A percentile compares a stretch with the other conserved stretches of the same genome.
Evolutionary conservation across 2,329 filamentous ascomycete genomes (phyloP).

Genomic region (Phialophora chinensis): DNA sequence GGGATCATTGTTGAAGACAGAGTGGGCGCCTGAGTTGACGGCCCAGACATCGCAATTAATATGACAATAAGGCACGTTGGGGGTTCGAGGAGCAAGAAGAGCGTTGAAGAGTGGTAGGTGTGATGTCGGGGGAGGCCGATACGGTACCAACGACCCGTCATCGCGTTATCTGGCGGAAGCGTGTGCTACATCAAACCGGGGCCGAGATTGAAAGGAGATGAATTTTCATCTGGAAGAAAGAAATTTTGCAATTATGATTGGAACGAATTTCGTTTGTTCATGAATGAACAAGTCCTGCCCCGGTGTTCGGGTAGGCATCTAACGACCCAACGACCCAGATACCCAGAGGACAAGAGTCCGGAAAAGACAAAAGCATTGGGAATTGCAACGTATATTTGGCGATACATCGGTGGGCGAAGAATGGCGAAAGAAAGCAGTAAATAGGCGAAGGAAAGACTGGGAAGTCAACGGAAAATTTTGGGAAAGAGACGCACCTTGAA

Average conservation of each 20-base stretch:
- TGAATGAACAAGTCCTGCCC: conserved; percentile 18
- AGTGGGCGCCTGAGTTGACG: no score
- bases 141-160: background rate
- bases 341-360: conserved; percentile 28
- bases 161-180: background rate
- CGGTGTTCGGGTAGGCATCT: conserved; percentile 14
- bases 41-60: background rate
- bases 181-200: background rate
- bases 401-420: conserved; percentile 23
- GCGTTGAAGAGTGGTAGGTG: no score
- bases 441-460: background rate
- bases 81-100: background rate
- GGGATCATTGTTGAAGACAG: background rate
- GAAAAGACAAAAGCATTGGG: conserved; percentile 31
- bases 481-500: background rate
- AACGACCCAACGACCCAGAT: conserved; percentile 29
- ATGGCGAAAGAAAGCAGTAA: conserved; percentile 14
- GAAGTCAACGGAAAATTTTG: background rate
- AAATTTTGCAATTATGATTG: conserved; percentile 24
- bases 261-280: conserved; percentile 39
- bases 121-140: background rate
- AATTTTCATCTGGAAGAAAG: background rate
- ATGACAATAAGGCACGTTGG: background rate
- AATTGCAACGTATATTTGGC: conserved; percentile 28
- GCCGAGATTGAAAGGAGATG: background rate